These are phyloP conservation scores for Musa itinerans DNA, from an alignment of 176 grass and related monocot species.

Conservation along the genomic window DNA sequence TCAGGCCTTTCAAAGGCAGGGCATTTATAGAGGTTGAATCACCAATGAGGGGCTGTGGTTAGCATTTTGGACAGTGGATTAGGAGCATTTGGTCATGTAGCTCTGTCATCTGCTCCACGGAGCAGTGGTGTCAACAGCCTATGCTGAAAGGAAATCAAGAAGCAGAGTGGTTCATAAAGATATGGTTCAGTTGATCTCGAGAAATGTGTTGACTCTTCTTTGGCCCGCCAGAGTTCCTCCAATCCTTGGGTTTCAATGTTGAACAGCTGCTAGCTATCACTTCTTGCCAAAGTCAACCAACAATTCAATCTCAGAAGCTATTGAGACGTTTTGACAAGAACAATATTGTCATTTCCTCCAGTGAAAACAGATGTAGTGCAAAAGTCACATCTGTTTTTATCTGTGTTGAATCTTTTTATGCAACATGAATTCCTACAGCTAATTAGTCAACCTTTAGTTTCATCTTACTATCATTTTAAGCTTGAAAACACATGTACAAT, in stretches of 20 bases:
- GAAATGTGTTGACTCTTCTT: background rate
- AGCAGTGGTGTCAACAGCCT: too few species aligned
- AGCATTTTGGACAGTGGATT: background rate
- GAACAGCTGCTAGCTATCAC: background rate
- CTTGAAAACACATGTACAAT: too few species aligned
- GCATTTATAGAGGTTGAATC: background rate
- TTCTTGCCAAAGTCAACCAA: background rate
- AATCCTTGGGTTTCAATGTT: background rate
- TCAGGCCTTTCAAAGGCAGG: background rate
- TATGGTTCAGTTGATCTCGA: background rate
- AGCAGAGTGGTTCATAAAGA: background rate
- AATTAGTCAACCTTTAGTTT: too few species aligned
- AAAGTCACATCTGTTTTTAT: too few species aligned
- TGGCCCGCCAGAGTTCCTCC: background rate
- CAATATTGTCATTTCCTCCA: too few species aligned
- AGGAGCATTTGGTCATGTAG: too few species aligned
- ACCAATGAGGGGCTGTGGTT: background rate
- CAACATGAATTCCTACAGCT: too few species aligned
- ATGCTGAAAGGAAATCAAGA: too few species aligned
- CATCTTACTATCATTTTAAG: too few species aligned
- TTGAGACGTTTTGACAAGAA: too few species aligned
- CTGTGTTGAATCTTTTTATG: too few species aligned
- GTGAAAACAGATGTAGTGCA: too few species aligned
- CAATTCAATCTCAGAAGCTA: background rate
- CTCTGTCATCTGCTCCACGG: background rate